Evolutionary conservation across 345 rosid species (phyloP).

Genomic region (Eucalyptus marginata): DNA sequence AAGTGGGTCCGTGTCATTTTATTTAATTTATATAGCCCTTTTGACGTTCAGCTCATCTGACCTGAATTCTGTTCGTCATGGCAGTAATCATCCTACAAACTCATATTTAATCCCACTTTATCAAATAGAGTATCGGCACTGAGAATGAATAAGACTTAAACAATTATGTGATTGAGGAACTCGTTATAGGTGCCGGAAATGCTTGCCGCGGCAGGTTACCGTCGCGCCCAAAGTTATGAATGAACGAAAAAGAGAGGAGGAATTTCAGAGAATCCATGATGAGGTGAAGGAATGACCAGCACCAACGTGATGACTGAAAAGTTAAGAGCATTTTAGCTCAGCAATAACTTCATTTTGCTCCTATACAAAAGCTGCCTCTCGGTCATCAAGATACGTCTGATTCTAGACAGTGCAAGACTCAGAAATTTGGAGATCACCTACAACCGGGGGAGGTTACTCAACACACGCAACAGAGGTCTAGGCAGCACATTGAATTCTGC

Average conservation of each 20-base stretch:
- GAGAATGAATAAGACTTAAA: not conserved
- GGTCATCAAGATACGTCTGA: not conserved
- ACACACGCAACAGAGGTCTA: not conserved
- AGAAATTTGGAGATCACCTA: not conserved
- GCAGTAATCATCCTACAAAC: not conserved
- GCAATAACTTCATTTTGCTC: not conserved
- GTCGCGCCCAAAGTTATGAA: not conserved
- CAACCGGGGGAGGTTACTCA: not conserved
- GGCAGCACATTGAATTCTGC: not conserved
- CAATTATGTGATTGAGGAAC: not conserved
- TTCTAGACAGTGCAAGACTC: not conserved
- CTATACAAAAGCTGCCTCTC: not conserved
- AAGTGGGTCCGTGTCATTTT: not conserved
- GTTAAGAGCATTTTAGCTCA: not conserved
- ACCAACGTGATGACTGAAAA: not conserved
- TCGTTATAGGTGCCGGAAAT: not conserved
- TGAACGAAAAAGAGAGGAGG: not conserved
- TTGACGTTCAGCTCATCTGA: not conserved
- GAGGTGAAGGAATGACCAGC: not conserved
- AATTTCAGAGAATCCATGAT: not conserved
- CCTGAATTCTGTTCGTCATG: not conserved
- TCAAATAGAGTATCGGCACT: not conserved
- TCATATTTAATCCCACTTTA: not conserved
- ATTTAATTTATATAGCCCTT: not conserved
- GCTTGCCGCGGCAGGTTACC: not conserved